These are phyloP conservation scores for Pyricularia sp. DNA, from an alignment of 2,329 filamentous ascomycete species.

Conservation along the genomic window DNA sequence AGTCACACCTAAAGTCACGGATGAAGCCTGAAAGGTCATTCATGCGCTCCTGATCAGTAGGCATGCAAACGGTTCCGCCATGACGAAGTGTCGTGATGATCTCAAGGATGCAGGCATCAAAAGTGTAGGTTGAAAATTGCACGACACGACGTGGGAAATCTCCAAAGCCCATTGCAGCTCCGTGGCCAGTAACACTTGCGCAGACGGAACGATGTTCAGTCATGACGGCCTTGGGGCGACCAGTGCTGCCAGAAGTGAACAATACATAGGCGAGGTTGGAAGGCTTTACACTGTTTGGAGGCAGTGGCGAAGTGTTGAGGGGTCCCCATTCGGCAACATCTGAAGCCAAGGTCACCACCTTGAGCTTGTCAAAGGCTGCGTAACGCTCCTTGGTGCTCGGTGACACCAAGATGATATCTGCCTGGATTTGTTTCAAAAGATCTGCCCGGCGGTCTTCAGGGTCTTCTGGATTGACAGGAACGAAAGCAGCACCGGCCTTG, in stretches of 20 bases:
- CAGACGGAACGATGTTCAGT: slow-evolving; percentile 31
- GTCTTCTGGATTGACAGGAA: slow-evolving; percentile 11
- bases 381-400: background rate
- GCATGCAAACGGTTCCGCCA: background rate
- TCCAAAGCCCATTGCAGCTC: background rate
- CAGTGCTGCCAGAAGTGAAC: slow-evolving; percentile 51
- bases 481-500: slow-evolving; percentile 14
- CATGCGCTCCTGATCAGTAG: slow-evolving; percentile 10
- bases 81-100: background rate
- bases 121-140: slow-evolving; percentile 27
- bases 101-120: slow-evolving; percentile 41
- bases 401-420: background rate
- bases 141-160: slow-evolving; percentile 30
- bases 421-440: slow-evolving; percentile 9
- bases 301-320: background rate
- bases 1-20: slow-evolving; percentile 43
- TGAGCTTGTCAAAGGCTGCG: background rate
- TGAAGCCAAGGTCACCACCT: background rate
- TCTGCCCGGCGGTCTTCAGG: slow-evolving; percentile 9
- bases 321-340: background rate
- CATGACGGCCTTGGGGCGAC: slow-evolving; percentile 49
- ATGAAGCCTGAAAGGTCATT: slow-evolving; percentile 23
- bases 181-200: slow-evolving; percentile 62
- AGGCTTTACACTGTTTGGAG: slow-evolving; percentile 8
- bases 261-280: slow-evolving; percentile 35